phyloP scores from a whole-genome alignment of 306 rosid species.

The Macrotyloma uniflorum region DNA sequence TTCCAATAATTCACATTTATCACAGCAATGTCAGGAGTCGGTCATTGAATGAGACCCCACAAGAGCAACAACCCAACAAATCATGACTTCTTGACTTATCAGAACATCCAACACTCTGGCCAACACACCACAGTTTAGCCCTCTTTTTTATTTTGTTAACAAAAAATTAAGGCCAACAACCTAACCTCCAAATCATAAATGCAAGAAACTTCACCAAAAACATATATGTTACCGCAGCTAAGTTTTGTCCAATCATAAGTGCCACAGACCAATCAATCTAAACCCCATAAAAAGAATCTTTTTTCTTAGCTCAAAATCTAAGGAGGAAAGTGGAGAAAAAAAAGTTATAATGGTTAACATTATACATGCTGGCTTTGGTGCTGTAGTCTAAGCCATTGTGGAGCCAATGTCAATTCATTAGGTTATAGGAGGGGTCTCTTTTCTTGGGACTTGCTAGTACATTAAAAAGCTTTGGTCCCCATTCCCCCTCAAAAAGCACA shows the following conservation, averaged over 20 bases:
- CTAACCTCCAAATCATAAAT: conserved; percentile 48
- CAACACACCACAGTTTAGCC: conserved; percentile 24
- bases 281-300: conserved; percentile 36
- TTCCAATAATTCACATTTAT: conserved; percentile 43
- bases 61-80: conserved; percentile 49
- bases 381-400: conserved; percentile 16
- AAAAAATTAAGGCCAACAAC: conserved; percentile 42
- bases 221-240: not conserved
- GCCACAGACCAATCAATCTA: conserved; percentile 23
- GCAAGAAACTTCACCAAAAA: conserved; percentile 19
- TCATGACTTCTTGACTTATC: conserved; percentile 32
- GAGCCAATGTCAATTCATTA: conserved; percentile 31
- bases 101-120: conserved; percentile 25
- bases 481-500: conserved; percentile 27
- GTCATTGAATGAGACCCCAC: conserved; percentile 51
- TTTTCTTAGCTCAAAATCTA: conserved; percentile 29
- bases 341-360: not conserved
- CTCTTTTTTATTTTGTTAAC: conserved; percentile 25
- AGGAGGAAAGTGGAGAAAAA: conserved; percentile 1
- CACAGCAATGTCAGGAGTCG: conserved; percentile 37
- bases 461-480: conserved; percentile 34
- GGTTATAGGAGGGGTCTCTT: conserved; percentile 32
- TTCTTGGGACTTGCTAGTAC: conserved; percentile 29
- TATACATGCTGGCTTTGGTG: conserved; percentile 4
- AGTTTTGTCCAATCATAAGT: not conserved